Evolutionary conservation across 805 yeast genomes (phyloP), one percentile per base, ranked within the genome.

Genomic region (Wickerhamomyces rabaulensis): DNA sequence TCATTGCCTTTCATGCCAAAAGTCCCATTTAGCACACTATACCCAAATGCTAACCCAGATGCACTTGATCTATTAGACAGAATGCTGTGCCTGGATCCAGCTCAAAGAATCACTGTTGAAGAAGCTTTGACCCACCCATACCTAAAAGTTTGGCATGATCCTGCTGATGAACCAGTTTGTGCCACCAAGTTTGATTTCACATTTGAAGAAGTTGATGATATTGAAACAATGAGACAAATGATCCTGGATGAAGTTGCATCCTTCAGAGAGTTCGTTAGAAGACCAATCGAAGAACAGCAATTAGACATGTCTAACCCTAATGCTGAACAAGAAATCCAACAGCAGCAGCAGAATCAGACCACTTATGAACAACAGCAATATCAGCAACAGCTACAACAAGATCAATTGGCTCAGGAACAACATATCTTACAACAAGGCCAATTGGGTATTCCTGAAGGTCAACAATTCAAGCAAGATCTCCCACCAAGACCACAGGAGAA

Each of bases 111-210:
- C 46, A 81, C 90, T 0, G 98, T 91, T 4, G 89, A 86, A 48
- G 85, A 89, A 55, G 97, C 98, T 0, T 71, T 94, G 43, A 75
- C 73, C 50, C 99, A 94, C 67, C 96, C 97, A 9, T 94, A 92
- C 63, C 68, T 94, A 46, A 74, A 82, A 41, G 78, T 87, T 27
- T 94, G 97, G 91, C 97, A 89, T 62, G 96, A 90, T 65, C 94
- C 96, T 6, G 76, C 78, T 26, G 98, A 94, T 62, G 98, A 94
- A 66, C 91, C 91, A 8, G 82, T 76, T 42, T 89, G 97, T 63
- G 78, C 80, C 40, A 73, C 78, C 2, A 85, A 86, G 56, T 91
- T 91, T 63, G 96, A 91, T 60, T 91, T 91, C 63, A 46, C 53
- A 6, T 91, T 91, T 64, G 97, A 91, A 70, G 83, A 78, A 15